A percentile compares a stretch with the other conserved stretches of the same genome.
Conservation (phyloP, 106 monocot species). For the Vanilla planifolia region DNA sequence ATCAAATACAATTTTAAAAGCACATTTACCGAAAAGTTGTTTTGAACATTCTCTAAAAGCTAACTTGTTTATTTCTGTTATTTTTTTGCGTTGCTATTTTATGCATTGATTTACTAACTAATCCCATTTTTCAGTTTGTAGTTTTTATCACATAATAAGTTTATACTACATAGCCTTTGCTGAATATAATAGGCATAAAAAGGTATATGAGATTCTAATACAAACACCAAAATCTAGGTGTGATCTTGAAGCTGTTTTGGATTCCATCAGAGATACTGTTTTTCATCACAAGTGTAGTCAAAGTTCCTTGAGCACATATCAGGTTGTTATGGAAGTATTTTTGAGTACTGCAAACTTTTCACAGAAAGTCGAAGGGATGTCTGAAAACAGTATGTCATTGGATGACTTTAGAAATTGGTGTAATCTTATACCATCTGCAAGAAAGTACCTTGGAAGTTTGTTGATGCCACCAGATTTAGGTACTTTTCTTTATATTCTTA, state of each 20-base stretch:
- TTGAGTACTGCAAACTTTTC: slow-evolving; percentile 59
- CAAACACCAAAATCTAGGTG: slow-evolving; percentile 30
- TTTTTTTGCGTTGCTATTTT: too few species aligned
- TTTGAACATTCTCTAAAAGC: too few species aligned
- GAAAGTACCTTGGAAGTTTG: slow-evolving; percentile 77
- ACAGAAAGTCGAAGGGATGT: slow-evolving; percentile 27
- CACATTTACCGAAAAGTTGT: too few species aligned
- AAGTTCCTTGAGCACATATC: slow-evolving; percentile 15
- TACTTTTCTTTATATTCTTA: slow-evolving; percentile 12
- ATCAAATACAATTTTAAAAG: too few species aligned
- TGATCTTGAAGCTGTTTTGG: slow-evolving; percentile 71
- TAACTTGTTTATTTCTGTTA: too few species aligned
- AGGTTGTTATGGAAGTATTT: slow-evolving; percentile 38
- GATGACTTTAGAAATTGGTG: slow-evolving; percentile 82
- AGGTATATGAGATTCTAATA: not conserved
- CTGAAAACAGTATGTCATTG: slow-evolving; percentile 45
- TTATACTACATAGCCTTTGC: too few species aligned
- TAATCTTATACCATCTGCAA: slow-evolving; percentile 52
- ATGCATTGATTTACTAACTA: too few species aligned
- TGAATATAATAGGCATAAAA: not conserved
- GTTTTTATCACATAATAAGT: too few species aligned
- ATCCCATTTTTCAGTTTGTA: too few species aligned
- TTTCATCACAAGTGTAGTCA: slow-evolving; percentile 28
- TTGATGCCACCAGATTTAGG: slow-evolving; percentile 65
- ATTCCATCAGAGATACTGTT: slow-evolving; percentile 51